Conservation (phyloP, 1,139 yeast species). For the Debaryomyces sp. region DNA sequence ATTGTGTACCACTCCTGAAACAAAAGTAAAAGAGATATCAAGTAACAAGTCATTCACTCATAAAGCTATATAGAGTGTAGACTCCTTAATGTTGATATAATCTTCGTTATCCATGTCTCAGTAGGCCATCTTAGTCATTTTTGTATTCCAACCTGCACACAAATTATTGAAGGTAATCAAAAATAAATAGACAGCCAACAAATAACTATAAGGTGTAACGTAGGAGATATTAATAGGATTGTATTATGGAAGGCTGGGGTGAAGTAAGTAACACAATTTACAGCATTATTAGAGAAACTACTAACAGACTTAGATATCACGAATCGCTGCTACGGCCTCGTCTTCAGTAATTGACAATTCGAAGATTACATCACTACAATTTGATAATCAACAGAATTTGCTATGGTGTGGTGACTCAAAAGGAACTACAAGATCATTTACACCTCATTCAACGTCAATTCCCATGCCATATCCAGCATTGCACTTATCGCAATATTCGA, state of each 20-base stretch:
- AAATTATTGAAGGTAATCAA: background rate
- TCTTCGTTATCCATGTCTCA: background rate
- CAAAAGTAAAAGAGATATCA: too few species aligned
- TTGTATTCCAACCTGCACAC: background rate
- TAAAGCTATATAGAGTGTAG: too few species aligned
- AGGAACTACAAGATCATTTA: constrained; percentile 37
- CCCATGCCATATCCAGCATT: constrained; percentile 26
- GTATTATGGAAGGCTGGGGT: constrained; percentile 44
- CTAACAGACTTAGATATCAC: constrained; percentile 24
- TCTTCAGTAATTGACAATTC: constrained; percentile 14
- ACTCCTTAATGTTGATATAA: background rate
- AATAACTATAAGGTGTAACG: background rate
- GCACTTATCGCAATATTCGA: constrained; percentile 48
- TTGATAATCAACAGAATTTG: constrained; percentile 73
- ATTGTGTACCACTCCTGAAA: too few species aligned
- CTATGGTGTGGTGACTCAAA: constrained; percentile 83
- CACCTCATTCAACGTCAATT: constrained; percentile 24
- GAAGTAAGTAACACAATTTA: constrained; percentile 24
- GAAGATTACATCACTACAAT: constrained; percentile 42
- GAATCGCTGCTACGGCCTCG: constrained; percentile 28
- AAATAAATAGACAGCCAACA: background rate
- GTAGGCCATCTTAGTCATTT: background rate
- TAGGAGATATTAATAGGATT: constrained; percentile 1
- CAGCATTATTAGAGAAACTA: background rate
- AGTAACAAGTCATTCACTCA: too few species aligned